A percentile compares a stretch with the other conserved stretches of the same genome.
phyloP scores from a whole-genome alignment of 1,139 yeast genomes.

The Taphrina flavorubra region DNA sequence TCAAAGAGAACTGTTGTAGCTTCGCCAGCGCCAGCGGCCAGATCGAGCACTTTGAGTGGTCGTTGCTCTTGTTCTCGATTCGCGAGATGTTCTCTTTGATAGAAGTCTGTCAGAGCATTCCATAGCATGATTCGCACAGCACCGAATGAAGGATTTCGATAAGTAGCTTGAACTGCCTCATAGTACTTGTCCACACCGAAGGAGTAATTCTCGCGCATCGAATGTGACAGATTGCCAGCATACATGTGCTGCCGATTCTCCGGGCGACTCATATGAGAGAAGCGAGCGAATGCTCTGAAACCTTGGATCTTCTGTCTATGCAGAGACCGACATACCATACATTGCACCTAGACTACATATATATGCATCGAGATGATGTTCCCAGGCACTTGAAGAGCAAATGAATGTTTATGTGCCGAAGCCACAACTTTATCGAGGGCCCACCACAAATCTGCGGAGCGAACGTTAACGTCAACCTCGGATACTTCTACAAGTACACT shows the following conservation, averaged over 20 bases:
- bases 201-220: constrained; percentile 42
- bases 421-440: constrained; percentile 17
- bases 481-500: neutral
- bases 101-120: constrained; percentile 39
- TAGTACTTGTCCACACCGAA: constrained; percentile 43
- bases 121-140: constrained; percentile 37
- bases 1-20: constrained; percentile 38
- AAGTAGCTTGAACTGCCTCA: constrained; percentile 33
- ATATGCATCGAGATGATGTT: no score
- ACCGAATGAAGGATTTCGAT: constrained; percentile 39
- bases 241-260: constrained; percentile 41
- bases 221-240: constrained; percentile 37
- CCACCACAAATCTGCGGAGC: constrained; percentile 1
- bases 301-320: no score
- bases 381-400: neutral
- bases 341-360: no score
- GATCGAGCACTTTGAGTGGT: constrained; percentile 37
- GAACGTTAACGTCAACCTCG: constrained; percentile 2
- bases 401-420: neutral
- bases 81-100: constrained; percentile 15
- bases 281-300: no score
- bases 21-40: constrained; percentile 43
- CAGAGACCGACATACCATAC: no score
- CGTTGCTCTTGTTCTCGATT: neutral
- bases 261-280: constrained; percentile 22